Base-by-base conservation (phyloP, 2,329 filamentous ascomycete species). In the Xylariaceae sp. region DNA sequence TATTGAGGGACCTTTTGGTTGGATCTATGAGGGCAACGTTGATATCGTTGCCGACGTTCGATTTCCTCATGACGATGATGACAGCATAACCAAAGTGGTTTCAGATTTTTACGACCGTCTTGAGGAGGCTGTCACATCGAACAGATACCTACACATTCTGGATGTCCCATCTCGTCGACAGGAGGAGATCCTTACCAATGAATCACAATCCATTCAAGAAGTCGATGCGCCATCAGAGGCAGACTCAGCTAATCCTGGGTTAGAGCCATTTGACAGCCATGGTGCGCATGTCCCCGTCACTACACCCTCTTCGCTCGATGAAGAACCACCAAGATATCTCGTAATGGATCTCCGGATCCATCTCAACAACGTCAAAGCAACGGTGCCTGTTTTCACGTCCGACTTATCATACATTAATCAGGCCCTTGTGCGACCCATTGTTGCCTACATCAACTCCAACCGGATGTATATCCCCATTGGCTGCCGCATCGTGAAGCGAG, bases 11-110 rank as follows among this genome's bases (percentile, higher is more conserved):
- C 91, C 92, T 0, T 96, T 98, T 65, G 91, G 89, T 3, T 98
- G 93, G 93, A 98, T 98, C 42, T 87, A 94, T 55, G 89, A 97
- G 67, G 93, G 93, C 25, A 95, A 93, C 52, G 90, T 98, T 33
- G 93, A 98, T 63, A 95, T 98, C 50, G 84, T 97, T 12, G 87
- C 93, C 6, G 93, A 98, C 60, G 83, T 98, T 54, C 92, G 95
- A 82, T 88, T 98, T 50, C 93, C 93, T 1, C 82, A 83, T 23
- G 93, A 97, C 44, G 81, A 82, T 33, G 88, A 95, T 48, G 90
- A 92, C 51, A 88, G 91, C 52, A 84, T 98, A 45, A 86, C 85
- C 20, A 96, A 96, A 64, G 90, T 96, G 37, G 87, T 98, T 79
- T 85, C 86, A n/a, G 91, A 96, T 62, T 91, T 98, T 59, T 97